Evolutionary conservation across 768 basidiomycete genomes (phyloP).

Genomic region (Fomitopsis pulvina): DNA sequence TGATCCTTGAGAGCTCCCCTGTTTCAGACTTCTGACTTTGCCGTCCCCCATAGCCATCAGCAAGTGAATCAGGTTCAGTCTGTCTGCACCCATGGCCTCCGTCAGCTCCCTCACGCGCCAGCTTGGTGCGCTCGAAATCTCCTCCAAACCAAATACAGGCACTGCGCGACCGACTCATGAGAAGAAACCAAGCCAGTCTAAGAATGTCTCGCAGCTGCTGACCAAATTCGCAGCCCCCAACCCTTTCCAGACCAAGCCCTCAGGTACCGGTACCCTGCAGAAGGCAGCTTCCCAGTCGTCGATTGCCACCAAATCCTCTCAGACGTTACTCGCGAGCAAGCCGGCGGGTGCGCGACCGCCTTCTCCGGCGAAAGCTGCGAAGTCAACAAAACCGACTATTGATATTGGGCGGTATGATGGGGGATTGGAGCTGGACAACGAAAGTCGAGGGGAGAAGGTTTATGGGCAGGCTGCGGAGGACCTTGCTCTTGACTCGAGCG

Average conservation of each 20-base stretch:
- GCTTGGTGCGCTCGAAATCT: constrained; percentile 63
- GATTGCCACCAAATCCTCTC: not conserved
- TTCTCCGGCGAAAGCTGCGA: constrained; percentile 13
- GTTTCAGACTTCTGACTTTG: no score
- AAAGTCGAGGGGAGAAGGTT: constrained; percentile 67
- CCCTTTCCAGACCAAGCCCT: constrained; percentile 29
- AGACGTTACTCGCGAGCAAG: constrained; percentile 3
- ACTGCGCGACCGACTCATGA: constrained; percentile 26
- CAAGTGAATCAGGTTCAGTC: no score
- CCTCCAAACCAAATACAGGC: constrained; percentile 39
- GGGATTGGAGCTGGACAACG: constrained; percentile 89
- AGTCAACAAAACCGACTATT: constrained; percentile 26
- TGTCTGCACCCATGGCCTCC: no score
- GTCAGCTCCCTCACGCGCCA: constrained; percentile 53
- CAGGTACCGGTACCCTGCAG: constrained; percentile 15
- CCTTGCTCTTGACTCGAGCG: constrained; percentile 80
- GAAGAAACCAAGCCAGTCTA: constrained; percentile 54
- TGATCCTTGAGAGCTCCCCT: no score
- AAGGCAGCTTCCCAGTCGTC: constrained; percentile 6
- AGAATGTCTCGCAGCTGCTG: constrained; percentile 63
- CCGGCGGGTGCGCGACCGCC: constrained; percentile 25
- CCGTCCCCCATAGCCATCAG: no score
- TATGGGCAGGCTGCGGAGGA: constrained; percentile 74
- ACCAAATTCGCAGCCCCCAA: constrained; percentile 71
- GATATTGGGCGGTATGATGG: constrained; percentile 94